Evolutionary conservation across 306 rosid species (phyloP).

Genomic region (Acmispon strigosus): DNA sequence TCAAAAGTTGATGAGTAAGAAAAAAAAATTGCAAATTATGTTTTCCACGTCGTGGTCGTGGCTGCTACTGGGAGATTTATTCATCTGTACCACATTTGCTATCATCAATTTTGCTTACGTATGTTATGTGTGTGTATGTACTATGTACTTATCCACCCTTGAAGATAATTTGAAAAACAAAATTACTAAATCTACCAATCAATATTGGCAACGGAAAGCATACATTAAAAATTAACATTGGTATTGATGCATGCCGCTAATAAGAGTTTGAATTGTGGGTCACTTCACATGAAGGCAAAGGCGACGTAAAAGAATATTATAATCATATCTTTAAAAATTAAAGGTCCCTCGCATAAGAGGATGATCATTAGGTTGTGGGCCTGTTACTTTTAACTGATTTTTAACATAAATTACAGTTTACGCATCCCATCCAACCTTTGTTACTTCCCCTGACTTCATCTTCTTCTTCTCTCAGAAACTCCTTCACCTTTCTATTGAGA

Average conservation of each 20-base stretch:
- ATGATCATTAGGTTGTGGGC: background rate
- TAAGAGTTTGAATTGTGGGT: background rate
- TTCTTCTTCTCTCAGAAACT: too few species aligned
- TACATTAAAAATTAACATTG: too few species aligned
- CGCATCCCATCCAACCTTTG: too few species aligned
- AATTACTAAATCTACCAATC: background rate
- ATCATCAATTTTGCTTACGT: background rate
- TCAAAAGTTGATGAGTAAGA: too few species aligned
- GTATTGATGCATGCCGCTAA: background rate
- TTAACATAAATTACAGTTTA: background rate
- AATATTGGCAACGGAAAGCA: background rate
- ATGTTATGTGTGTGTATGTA: too few species aligned
- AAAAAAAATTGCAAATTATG: too few species aligned
- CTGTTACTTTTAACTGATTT: background rate
- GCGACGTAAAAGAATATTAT: background rate
- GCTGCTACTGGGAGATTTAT: too few species aligned
- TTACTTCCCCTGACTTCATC: too few species aligned
- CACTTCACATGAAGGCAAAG: background rate
- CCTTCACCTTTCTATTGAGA: too few species aligned
- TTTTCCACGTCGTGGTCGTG: too few species aligned
- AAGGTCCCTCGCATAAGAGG: background rate
- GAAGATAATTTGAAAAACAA: too few species aligned
- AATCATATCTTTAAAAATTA: background rate
- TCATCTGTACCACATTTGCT: slow-evolving; percentile 3
- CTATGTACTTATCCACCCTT: too few species aligned